Percentiles rank a stretch among this genome's conserved stretches.
These are phyloP conservation scores for Excoecaria agallocha DNA, from an alignment of 345 rosid genomes.

Conservation along the genomic window DNA sequence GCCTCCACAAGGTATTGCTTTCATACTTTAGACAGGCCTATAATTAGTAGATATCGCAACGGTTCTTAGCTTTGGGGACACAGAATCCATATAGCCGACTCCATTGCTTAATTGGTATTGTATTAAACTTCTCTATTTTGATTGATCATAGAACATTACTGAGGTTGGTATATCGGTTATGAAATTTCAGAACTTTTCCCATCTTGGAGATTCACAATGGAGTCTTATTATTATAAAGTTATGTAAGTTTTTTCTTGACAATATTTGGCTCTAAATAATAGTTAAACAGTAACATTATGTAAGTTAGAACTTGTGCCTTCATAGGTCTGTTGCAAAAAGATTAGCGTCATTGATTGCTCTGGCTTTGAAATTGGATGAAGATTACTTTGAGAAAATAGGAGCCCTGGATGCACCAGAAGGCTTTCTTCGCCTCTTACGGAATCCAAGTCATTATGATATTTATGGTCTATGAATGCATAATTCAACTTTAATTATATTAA, in stretches of 20 bases:
- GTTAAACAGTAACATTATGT: too few species aligned
- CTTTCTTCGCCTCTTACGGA: constrained; percentile 56
- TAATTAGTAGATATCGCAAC: too few species aligned
- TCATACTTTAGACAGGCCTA: too few species aligned
- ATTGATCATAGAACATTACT: not conserved
- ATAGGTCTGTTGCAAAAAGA: constrained; percentile 53
- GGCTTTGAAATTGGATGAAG: constrained; percentile 63
- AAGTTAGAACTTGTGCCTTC: constrained; percentile 3
- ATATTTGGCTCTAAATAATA: not conserved
- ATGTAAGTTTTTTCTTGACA: constrained; percentile 37
- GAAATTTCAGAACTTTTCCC: constrained; percentile 57
- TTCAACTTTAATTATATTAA: not conserved
- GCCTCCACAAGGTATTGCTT: constrained; percentile 56
- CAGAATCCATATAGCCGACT: too few species aligned
- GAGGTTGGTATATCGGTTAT: constrained; percentile 8
- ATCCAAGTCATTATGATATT: constrained; percentile 45
- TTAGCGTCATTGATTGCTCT: constrained; percentile 55
- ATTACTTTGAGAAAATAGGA: constrained; percentile 58
- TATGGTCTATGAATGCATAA: not conserved
- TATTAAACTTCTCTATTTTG: not conserved
- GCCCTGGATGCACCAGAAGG: constrained; percentile 41
- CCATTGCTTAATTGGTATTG: too few species aligned
- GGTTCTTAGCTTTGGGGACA: too few species aligned
- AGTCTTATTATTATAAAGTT: constrained; percentile 41
- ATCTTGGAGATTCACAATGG: constrained; percentile 61